Conservation (phyloP, 106 monocot species). For the Dendrobium chrysotoxum region DNA sequence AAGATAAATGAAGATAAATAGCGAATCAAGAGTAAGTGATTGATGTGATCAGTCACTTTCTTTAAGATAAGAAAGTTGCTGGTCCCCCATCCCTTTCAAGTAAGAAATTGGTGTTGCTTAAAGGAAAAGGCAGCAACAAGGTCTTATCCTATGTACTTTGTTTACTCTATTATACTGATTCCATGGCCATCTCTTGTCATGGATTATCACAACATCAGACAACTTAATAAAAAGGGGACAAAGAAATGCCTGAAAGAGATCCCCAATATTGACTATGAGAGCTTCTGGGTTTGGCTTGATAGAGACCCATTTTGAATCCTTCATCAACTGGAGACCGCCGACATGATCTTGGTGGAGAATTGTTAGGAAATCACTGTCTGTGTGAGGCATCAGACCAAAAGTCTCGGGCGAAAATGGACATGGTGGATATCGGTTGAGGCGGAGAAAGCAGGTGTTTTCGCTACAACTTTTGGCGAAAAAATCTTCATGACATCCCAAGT, state of each 20-base stretch:
- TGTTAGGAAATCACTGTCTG: slow-evolving; percentile 75
- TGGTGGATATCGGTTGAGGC: slow-evolving; percentile 54
- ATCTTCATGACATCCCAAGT: slow-evolving; percentile 17
- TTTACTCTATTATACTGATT: neutral
- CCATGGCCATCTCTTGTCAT: neutral
- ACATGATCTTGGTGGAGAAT: slow-evolving; percentile 70
- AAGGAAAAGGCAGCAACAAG: neutral
- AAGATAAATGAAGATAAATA: too few species aligned
- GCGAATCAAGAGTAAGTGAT: too few species aligned
- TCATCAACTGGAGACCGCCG: slow-evolving; percentile 63
- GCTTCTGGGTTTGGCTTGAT: slow-evolving; percentile 53
- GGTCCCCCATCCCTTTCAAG: neutral
- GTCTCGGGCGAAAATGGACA: slow-evolving; percentile 48
- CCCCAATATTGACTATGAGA: slow-evolving; percentile 74
- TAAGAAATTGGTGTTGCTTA: neutral
- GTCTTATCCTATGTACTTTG: neutral
- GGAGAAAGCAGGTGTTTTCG: slow-evolving; percentile 51
- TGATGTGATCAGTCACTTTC: too few species aligned
- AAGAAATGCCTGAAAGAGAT: slow-evolving; percentile 61
- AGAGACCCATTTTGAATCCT: slow-evolving; percentile 57
- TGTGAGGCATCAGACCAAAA: slow-evolving; percentile 58
- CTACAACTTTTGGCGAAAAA: slow-evolving; percentile 31
- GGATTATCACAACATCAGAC: neutral
- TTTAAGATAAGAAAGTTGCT: neutral
- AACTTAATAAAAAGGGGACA: neutral